Evolutionary conservation across 352 stramenopile species (phyloP), one percentile per base, ranked within the genome.

Genomic region (Phytopythium chamaehyphon): DNA sequence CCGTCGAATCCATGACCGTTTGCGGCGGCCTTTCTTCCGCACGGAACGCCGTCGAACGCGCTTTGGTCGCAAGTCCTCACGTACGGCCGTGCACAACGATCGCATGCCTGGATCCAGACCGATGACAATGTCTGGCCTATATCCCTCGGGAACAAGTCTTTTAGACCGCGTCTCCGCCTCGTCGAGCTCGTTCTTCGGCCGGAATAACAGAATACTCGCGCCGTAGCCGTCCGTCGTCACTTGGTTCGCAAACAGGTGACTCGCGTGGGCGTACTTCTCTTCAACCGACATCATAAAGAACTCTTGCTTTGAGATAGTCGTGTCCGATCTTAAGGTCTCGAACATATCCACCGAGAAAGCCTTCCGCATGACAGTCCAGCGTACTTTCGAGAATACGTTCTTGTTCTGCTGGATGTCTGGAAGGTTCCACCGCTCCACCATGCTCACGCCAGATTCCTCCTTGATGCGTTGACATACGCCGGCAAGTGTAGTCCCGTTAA

Each of bases 221-320:
- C 47, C 24, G 35, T 66, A 66, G 0, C 53, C 59, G 19, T 66
- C 35, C 1, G 49, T 59, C 14, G 49, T 59, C 5, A 57, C 24
- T 40, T 62, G 45, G 38, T 62, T 62, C 0, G 46, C 50, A 18
- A 62, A 60, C 40, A 67, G 45, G 15, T 54, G 50, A 42, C 54
- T 59, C 3, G 59, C 54, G 21, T 57, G 43, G 4, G 55, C 37
- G 10, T 58, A 56, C 40, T 67, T 57, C 6, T 56, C 22, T 16
- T 54, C 47, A 2, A 52, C 18, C 9, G 14, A 21, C 38, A 65
- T 21, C 1, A 37, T 0, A 9, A 12, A 0, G 19, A 65, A 65
- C 19, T 57, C 50, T 15, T 5, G 1, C 18, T 59, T 59, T 31
- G 38, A 14, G 1, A 66, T 16, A 12, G 24, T 21, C 28, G 40